Evolutionary conservation across 257 asterid genomes (phyloP).

Genomic region (Ilex aquifolium): DNA sequence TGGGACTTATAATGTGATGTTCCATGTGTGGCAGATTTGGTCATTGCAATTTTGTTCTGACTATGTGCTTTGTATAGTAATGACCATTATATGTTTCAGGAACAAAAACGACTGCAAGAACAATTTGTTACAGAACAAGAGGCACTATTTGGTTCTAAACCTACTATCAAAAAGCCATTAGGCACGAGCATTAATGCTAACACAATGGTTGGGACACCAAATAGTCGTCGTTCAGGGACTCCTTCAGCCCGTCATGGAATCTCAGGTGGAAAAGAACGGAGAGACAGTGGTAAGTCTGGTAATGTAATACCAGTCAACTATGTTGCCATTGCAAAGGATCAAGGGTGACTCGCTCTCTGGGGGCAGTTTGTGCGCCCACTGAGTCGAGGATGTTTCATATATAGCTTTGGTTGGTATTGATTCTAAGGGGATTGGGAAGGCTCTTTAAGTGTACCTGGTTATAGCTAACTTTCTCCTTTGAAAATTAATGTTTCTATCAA

Average conservation of each 20-base stretch:
- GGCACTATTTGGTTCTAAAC: constrained; percentile 56
- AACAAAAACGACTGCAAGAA: constrained; percentile 67
- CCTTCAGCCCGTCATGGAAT: constrained; percentile 35
- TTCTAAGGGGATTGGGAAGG: too few relatives aligned
- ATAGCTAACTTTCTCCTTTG: too few relatives aligned
- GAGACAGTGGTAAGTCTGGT: constrained; percentile 47
- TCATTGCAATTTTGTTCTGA: background rate
- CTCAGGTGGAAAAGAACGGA: constrained; percentile 42
- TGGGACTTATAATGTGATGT: too few relatives aligned
- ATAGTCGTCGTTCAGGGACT: constrained; percentile 44
- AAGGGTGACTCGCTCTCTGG: constrained; percentile 19
- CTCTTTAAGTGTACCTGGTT: too few relatives aligned
- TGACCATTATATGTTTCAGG: constrained; percentile 27
- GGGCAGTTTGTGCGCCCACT: constrained; percentile 9
- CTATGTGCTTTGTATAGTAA: background rate
- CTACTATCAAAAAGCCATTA: constrained; percentile 45
- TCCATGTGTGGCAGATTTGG: too few relatives aligned
- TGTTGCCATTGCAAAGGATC: constrained; percentile 60
- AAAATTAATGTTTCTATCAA: too few relatives aligned
- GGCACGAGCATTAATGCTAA: constrained; percentile 46
- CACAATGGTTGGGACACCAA: constrained; percentile 48
- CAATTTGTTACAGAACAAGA: constrained; percentile 66
- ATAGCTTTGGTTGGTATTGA: too few relatives aligned
- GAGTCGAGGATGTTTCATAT: too few relatives aligned
- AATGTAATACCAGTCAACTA: constrained; percentile 53